Conservation (phyloP, 2,329 filamentous ascomycete species). For the Sporothrix luriei region DNA sequence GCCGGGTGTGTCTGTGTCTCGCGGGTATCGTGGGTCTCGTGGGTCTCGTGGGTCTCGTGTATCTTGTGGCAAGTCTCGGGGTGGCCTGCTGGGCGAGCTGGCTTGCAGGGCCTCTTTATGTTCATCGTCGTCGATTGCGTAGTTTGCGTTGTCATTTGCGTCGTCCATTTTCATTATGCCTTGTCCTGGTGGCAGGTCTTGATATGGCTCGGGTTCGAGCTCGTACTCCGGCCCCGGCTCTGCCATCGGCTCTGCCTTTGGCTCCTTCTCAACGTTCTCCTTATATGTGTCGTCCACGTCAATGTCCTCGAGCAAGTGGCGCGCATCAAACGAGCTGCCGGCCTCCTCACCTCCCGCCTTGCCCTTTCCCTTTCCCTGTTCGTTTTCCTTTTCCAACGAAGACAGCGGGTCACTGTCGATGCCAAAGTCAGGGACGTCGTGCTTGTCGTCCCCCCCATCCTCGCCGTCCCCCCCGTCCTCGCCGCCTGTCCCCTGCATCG, state of each 20-base stretch:
- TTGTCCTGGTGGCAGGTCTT: constrained; percentile 21
- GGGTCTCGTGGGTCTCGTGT: no score
- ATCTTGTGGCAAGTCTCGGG: not conserved
- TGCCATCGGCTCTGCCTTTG: no score
- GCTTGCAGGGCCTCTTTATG: not conserved
- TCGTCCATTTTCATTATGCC: not conserved
- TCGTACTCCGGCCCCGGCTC: no score
- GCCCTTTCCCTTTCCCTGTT: not conserved
- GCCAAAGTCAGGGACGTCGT: not conserved
- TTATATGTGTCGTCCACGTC: not conserved
- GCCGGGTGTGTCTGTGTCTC: not conserved
- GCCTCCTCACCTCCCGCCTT: not conserved
- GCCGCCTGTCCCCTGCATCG: constrained; percentile 1
- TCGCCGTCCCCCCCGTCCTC: not conserved
- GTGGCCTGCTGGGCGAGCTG: not conserved
- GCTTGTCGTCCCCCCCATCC: not conserved
- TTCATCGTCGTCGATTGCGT: not conserved
- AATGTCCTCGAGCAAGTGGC: not conserved
- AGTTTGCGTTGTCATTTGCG: not conserved
- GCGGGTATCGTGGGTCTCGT: no score
- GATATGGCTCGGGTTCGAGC: not conserved
- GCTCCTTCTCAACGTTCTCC: not conserved
- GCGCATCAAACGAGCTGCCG: not conserved
- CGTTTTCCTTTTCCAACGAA: not conserved
- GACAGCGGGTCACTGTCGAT: constrained; percentile 6